Evolutionary conservation across 768 basidiomycete genomes (phyloP).

Genomic region (Coprinopsis marcescibilis): DNA sequence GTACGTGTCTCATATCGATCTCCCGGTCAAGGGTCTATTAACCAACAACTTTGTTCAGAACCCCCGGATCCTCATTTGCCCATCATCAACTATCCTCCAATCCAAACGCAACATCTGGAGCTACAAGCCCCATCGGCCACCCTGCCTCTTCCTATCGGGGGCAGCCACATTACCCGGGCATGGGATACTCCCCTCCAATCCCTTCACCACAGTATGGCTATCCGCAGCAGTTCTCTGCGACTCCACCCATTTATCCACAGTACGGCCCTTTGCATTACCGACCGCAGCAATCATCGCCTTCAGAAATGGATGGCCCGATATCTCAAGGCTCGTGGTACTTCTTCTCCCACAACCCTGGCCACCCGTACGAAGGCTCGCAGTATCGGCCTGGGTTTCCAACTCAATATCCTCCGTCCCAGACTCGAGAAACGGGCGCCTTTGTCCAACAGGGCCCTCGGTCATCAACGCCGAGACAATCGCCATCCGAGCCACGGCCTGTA

Average conservation of each 20-base stretch:
- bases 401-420: slow-evolving; percentile 23
- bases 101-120: background rate
- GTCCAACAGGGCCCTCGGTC: slow-evolving; percentile 15
- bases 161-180: slow-evolving; percentile 12
- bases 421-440: slow-evolving; percentile 17
- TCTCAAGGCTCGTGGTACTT: slow-evolving; percentile 53
- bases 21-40: too few species aligned
- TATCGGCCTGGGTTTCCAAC: slow-evolving; percentile 15
- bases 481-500: slow-evolving; percentile 3
- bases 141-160: slow-evolving; percentile 6
- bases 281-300: slow-evolving; percentile 19
- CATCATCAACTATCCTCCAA: too few species aligned
- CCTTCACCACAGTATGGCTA: slow-evolving; percentile 32
- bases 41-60: too few species aligned
- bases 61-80: too few species aligned
- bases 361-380: slow-evolving; percentile 11
- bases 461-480: slow-evolving; percentile 12
- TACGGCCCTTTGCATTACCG: slow-evolving; percentile 10
- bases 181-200: slow-evolving; percentile 21
- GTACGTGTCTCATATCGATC: too few species aligned
- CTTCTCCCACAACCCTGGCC: slow-evolving; percentile 27
- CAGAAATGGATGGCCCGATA: slow-evolving; percentile 12
- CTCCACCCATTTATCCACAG: slow-evolving; percentile 29
- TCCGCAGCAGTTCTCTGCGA: slow-evolving; percentile 26
- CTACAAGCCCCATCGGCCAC: slow-evolving; percentile 15